Evolutionary conservation across 2,329 filamentous ascomycete species (phyloP).

Genomic region (Colletotrichum zoysiae): DNA sequence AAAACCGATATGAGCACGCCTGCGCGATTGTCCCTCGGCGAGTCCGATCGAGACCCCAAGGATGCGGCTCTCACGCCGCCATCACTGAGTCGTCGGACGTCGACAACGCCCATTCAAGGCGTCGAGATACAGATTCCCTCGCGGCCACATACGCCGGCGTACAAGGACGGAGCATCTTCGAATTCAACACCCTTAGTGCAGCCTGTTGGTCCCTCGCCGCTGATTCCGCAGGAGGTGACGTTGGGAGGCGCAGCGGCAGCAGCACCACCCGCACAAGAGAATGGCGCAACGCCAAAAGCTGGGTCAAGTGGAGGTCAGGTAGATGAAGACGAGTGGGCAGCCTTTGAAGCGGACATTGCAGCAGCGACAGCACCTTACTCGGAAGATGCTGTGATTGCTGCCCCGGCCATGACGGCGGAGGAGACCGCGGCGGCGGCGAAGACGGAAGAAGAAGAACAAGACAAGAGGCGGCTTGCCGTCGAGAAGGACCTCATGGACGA

Average conservation of each 20-base stretch:
- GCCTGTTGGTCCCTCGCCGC: conserved; percentile 51
- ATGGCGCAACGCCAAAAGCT: conserved; percentile 42
- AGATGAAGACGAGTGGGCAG: conserved; percentile 87
- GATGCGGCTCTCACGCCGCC: conserved; percentile 54
- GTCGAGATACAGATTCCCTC: conserved; percentile 74
- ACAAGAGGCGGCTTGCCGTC: conserved; percentile 64
- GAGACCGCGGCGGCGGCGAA: conserved; percentile 69
- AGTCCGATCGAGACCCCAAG: conserved; percentile 44
- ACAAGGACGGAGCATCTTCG: conserved; percentile 55
- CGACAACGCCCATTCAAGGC: conserved; percentile 65
- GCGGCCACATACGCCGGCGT: conserved; percentile 70
- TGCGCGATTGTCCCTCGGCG: conserved; percentile 39
- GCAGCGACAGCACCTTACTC: conserved; percentile 53
- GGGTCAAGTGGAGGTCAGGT: conserved; percentile 46
- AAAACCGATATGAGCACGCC: conserved; percentile 51
- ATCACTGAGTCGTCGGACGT: conserved; percentile 60
- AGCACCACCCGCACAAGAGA: conserved; percentile 30
- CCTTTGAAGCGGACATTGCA: conserved; percentile 87
- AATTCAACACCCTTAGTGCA: conserved; percentile 54
- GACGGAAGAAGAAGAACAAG: conserved; percentile 63
- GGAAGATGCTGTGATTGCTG: conserved; percentile 73
- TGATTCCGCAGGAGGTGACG: conserved; percentile 50
- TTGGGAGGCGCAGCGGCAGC: conserved; percentile 24
- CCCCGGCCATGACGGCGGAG: conserved; percentile 74
- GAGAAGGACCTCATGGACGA: conserved; percentile 74